Conservation (phyloP, 495 filamentous ascomycete species). For the Aspergillus kassunensis region DNA sequence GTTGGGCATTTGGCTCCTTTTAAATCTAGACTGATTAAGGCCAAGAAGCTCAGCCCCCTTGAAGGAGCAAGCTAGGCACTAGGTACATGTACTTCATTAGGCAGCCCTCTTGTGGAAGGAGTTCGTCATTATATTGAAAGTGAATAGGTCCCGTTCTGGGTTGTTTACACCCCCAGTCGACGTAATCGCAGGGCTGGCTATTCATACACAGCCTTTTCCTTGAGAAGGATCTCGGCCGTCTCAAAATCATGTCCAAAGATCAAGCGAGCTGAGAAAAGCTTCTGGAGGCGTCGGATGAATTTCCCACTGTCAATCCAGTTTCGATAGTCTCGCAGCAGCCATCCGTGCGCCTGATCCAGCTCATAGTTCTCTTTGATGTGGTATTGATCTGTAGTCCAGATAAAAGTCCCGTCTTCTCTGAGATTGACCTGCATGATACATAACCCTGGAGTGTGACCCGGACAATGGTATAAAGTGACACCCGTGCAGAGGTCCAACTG, state of each 20-base stretch:
- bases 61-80: too few relatives aligned
- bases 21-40: background rate
- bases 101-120: too few relatives aligned
- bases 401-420: constrained; percentile 34
- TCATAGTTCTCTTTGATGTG: constrained; percentile 39
- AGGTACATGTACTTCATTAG: too few relatives aligned
- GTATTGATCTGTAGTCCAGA: constrained; percentile 44
- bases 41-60: too few relatives aligned
- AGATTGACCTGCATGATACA: constrained; percentile 40
- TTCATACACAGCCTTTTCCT: constrained; percentile 21
- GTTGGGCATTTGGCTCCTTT: background rate
- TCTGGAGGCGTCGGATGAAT: constrained; percentile 34
- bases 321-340: constrained; percentile 40
- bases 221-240: constrained; percentile 13
- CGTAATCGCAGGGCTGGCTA: too few relatives aligned
- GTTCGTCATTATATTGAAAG: too few relatives aligned
- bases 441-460: constrained; percentile 39
- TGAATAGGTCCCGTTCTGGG: too few relatives aligned
- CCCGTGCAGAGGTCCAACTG: constrained; percentile 34
- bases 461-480: constrained; percentile 33
- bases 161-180: too few relatives aligned
- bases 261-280: constrained; percentile 33
- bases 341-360: constrained; percentile 35
- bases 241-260: constrained; percentile 38
- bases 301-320: constrained; percentile 39